phyloP scores from a whole-genome alignment of 2,329 filamentous ascomycete genomes.

The Celoporthe dispersa region DNA sequence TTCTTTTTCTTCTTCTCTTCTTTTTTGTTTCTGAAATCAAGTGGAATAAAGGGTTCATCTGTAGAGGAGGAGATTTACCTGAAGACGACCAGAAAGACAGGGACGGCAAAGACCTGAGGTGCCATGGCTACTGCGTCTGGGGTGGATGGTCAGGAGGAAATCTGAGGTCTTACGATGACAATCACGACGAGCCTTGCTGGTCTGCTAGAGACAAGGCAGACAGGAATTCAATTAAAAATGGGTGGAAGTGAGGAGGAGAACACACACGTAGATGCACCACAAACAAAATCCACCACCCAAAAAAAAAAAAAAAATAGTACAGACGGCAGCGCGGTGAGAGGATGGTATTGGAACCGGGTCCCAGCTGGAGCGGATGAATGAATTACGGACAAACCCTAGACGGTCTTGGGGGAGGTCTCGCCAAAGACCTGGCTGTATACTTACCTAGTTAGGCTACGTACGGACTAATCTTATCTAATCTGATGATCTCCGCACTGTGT shows the following conservation, averaged over 20 bases:
- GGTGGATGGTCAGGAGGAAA: background rate
- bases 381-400: background rate
- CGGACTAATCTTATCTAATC: too few relatives aligned
- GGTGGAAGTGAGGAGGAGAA: too few relatives aligned
- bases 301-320: background rate
- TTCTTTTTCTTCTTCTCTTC: too few relatives aligned
- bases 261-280: too few relatives aligned
- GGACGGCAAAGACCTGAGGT: slow-evolving; percentile 27
- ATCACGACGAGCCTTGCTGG: background rate
- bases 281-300: too few relatives aligned
- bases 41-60: too few relatives aligned
- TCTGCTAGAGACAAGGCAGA: too few relatives aligned
- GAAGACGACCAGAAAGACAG: slow-evolving; percentile 81
- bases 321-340: background rate
- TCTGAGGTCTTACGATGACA: background rate
- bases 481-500: too few relatives aligned
- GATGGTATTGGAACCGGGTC: background rate
- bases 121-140: slow-evolving; percentile 19
- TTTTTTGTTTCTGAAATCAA: too few relatives aligned
- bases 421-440: background rate
- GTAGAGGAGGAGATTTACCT: slow-evolving; percentile 33
- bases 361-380: background rate
- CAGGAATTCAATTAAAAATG: too few relatives aligned
- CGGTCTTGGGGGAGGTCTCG: background rate
- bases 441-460: too few relatives aligned